These are phyloP conservation scores for Aspergillus terreus DNA, from an alignment of 2,329 filamentous ascomycete genomes.

Conservation along the genomic window DNA sequence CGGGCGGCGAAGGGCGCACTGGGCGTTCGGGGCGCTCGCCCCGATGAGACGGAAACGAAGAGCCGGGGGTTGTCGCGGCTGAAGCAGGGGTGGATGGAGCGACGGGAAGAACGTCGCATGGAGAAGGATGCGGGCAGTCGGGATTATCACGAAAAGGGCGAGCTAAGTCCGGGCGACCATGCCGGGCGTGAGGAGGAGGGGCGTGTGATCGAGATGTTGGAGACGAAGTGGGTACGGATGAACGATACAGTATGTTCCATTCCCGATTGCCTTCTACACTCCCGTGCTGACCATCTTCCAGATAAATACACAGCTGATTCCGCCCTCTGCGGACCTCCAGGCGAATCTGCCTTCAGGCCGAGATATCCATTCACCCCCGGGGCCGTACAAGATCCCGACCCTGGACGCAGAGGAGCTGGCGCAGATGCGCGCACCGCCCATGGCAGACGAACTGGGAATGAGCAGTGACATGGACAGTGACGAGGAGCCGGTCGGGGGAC, in stretches of 20 bases:
- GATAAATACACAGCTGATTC: constrained; percentile 77
- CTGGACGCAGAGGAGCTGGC: constrained; percentile 63
- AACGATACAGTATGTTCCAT: constrained; percentile 71
- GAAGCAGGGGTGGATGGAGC: constrained; percentile 72
- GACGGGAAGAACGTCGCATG: constrained; percentile 72
- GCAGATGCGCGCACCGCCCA: constrained; percentile 55
- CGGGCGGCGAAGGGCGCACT: constrained; percentile 72
- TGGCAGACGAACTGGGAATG: constrained; percentile 41
- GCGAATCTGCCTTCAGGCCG: constrained; percentile 81
- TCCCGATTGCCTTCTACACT: not conserved
- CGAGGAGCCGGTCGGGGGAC: constrained; percentile 23
- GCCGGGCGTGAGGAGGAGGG: constrained; percentile 81
- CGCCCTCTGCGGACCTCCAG: constrained; percentile 66
- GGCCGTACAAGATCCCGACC: constrained; percentile 62
- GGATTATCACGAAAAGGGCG: constrained; percentile 27
- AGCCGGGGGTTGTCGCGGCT: constrained; percentile 48
- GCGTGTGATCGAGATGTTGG: constrained; percentile 79
- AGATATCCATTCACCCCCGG: constrained; percentile 69
- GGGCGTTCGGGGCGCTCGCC: constrained; percentile 53
- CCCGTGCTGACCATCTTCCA: constrained; percentile 31
- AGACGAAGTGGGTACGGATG: constrained; percentile 84
- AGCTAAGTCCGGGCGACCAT: constrained; percentile 60
- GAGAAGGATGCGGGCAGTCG: constrained; percentile 58
- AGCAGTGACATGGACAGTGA: constrained; percentile 44
- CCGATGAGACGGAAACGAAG: constrained; percentile 36